phyloP scores from a whole-genome alignment of 192 early-diverging fungal species.

The Radiomyces spectabilis region DNA sequence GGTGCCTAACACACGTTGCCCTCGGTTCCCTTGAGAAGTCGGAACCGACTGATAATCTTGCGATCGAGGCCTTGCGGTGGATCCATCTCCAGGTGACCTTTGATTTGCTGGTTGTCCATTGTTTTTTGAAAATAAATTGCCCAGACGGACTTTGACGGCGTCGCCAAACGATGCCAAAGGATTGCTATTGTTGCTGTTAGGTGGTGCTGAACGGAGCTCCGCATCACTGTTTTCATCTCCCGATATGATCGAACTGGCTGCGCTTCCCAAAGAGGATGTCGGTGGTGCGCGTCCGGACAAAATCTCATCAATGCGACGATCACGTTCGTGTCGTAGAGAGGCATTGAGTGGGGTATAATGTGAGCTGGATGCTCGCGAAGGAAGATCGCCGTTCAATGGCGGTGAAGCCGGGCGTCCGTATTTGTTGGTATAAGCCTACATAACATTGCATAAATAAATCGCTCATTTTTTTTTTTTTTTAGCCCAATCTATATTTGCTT shows the following conservation, averaged over 20 bases:
- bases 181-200: too few relatives aligned
- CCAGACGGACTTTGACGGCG: not conserved
- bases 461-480: too few relatives aligned
- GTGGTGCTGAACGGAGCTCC: not conserved
- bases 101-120: not conserved
- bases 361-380: not conserved
- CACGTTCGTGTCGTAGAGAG: not conserved
- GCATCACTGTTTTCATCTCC: not conserved
- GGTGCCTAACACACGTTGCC: conserved; percentile 3
- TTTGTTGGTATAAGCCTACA: not conserved
- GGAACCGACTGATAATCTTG: not conserved
- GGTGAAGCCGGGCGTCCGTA: not conserved
- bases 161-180: not conserved
- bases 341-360: not conserved
- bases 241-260: not conserved
- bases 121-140: not conserved
- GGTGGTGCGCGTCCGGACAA: not conserved
- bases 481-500: too few relatives aligned
- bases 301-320: not conserved
- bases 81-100: not conserved
- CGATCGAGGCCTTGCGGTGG: not conserved
- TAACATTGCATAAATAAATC: not conserved
- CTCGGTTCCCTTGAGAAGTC: too few relatives aligned
- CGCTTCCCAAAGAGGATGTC: not conserved
- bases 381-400: not conserved